These are phyloP conservation scores for Bipolaris oryzae DNA, from an alignment of 2,329 filamentous ascomycete species.

Conservation along the genomic window DNA sequence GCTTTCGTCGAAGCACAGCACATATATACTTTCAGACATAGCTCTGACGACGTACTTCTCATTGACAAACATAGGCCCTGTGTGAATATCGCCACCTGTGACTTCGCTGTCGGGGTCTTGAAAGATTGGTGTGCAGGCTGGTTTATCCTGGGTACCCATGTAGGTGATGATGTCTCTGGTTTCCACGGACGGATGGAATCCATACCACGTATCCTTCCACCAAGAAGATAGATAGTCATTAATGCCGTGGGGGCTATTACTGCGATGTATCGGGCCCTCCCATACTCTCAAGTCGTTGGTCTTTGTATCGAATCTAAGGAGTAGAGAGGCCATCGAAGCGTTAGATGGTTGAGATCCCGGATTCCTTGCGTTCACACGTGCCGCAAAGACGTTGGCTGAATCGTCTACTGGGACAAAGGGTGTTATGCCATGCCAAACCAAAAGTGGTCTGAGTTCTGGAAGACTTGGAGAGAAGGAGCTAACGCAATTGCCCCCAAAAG, in stretches of 20 bases:
- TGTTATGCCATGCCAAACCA: neutral
- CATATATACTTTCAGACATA: neutral
- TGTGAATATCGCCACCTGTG: too few species aligned
- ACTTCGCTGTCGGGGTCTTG: neutral
- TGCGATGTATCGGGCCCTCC: neutral
- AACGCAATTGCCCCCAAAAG: conserved; percentile 18
- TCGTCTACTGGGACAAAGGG: conserved; percentile 11
- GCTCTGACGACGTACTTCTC: conserved; percentile 14
- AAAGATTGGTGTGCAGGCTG: neutral
- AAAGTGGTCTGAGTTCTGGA: neutral
- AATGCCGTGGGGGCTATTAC: neutral
- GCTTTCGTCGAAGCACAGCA: conserved; percentile 16
- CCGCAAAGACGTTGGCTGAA: neutral
- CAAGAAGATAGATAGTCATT: conserved; percentile 5
- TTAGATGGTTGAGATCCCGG: neutral
- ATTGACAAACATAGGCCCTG: neutral
- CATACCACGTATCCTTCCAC: conserved; percentile 28
- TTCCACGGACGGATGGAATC: neutral
- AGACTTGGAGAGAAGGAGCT: neutral
- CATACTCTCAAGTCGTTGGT: conserved; percentile 13
- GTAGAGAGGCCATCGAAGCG: neutral
- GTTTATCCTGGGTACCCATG: conserved; percentile 1
- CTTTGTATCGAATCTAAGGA: conserved; percentile 24
- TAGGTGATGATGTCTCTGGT: neutral
- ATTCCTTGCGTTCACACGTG: neutral